Conservation (phyloP, 352 stramenopile genomes). For the Phytophthora syringae region DNA sequence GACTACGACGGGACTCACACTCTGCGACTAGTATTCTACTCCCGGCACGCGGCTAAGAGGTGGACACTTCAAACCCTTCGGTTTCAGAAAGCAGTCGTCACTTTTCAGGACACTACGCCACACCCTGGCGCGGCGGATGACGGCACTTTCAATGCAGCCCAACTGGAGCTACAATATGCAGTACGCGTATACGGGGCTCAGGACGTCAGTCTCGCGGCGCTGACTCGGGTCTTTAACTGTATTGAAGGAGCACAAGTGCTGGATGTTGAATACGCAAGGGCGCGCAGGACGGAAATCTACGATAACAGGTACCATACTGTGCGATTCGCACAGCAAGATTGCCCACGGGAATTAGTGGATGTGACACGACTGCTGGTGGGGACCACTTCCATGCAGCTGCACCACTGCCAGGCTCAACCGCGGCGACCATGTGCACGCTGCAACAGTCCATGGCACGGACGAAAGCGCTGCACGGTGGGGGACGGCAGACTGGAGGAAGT, state of each 20-base stretch:
- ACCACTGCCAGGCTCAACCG: no score
- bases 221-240: neutral
- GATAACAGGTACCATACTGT: neutral
- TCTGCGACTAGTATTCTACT: neutral
- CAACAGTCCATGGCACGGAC: no score
- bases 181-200: neutral
- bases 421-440: no score
- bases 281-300: neutral
- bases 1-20: neutral
- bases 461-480: no score
- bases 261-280: neutral
- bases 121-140: no score
- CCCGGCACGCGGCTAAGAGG: neutral
- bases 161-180: neutral
- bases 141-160: neutral
- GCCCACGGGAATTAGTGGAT: no score
- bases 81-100: neutral
- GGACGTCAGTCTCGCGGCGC: neutral
- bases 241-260: neutral
- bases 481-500: no score
- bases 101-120: neutral
- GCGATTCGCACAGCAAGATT: neutral
- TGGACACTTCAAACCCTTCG: neutral
- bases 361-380: no score
- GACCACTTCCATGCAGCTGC: no score